Percentiles rank a stretch among this genome's conserved stretches.
Evolutionary conservation across 2,329 filamentous ascomycete genomes (phyloP).

Genomic region (Exophiala phaeomuriformis): DNA sequence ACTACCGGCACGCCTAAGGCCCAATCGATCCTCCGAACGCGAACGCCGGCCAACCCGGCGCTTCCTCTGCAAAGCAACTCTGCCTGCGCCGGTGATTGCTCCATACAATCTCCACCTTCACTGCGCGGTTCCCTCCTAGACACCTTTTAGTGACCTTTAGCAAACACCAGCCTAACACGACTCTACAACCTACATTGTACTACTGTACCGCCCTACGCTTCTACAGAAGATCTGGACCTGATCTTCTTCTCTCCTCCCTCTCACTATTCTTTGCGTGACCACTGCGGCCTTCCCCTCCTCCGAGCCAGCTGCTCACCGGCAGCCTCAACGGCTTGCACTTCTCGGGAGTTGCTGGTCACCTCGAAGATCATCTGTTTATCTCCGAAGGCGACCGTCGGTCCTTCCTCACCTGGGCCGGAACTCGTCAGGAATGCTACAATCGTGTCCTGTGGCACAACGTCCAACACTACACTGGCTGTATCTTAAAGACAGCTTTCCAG

Average conservation of each 20-base stretch:
- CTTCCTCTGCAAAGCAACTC: neutral
- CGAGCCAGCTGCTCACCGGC: slow-evolving; percentile 1
- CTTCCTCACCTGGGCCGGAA: slow-evolving; percentile 1
- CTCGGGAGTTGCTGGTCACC: slow-evolving; percentile 16
- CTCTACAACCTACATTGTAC: no score
- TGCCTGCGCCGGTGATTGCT: neutral
- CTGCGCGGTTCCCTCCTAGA: neutral
- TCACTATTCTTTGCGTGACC: neutral
- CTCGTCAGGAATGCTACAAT: slow-evolving; percentile 3
- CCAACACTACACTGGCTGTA: neutral
- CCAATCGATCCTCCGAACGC: no score
- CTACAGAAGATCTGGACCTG: neutral
- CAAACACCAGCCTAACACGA: no score
- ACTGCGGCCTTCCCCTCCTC: neutral
- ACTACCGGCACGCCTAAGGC: no score
- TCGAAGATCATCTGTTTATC: neutral
- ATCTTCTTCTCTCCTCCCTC: neutral
- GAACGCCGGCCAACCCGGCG: neutral
- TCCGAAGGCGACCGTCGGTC: neutral
- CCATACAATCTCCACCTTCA: neutral
- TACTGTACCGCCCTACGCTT: neutral
- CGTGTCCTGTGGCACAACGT: neutral
- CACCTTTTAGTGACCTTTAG: neutral
- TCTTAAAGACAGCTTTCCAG: neutral
- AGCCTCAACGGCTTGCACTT: slow-evolving; percentile 10